Evolutionary conservation across 495 filamentous ascomycete genomes (phyloP), one percentile per base, ranked within the genome.

Genomic region (Pyrenula massariospora): DNA sequence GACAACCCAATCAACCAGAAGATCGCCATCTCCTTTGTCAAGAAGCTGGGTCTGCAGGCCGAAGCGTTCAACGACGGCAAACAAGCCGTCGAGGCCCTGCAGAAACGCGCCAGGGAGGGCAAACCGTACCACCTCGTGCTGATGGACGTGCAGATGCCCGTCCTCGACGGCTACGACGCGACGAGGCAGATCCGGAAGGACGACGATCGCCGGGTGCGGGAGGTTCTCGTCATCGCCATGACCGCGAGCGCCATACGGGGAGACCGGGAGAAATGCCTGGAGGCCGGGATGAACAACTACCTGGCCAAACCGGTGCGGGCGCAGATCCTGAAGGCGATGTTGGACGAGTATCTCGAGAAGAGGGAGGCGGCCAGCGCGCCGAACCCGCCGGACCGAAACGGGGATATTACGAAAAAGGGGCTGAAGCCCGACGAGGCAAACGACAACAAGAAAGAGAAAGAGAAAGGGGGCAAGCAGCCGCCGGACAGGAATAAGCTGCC

Each of bases 121-220:
- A 72, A 73, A 5, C 90, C 91, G 1, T 80, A 79, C 67, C 76
- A 80, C 62, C 78, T 96, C 22, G 86, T 95, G 20, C 76, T 96
- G 24, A 95, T 96, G 91, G 91, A 96, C 66, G 88, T 92, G 25
- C 90, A 95, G 72, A 96, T 96, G 91, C 91, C 91, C 0, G 83
- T 91, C 5, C 78, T 95, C 1, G 91, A 95, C 65, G 91, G 91
- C n/a, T 96, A 95, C 69, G 87, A 94, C 65, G 89, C 89, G 11
- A 95, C 91, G 0, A 84, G 85, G 53, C 77, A 87, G 53, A 81
- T 96, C 50, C 83, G 91, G 2, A 78, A 80, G 50, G 88, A 95
- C 68, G 68, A 79, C 0, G 82, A 89, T 51, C 82, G 86, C 1
- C 76, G 77, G 3, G 88, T 96, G 1, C 79, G 86, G 48, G 80